Evolutionary conservation across 352 stramenopile species (phyloP).

Genomic region (Phytophthora capsici): DNA sequence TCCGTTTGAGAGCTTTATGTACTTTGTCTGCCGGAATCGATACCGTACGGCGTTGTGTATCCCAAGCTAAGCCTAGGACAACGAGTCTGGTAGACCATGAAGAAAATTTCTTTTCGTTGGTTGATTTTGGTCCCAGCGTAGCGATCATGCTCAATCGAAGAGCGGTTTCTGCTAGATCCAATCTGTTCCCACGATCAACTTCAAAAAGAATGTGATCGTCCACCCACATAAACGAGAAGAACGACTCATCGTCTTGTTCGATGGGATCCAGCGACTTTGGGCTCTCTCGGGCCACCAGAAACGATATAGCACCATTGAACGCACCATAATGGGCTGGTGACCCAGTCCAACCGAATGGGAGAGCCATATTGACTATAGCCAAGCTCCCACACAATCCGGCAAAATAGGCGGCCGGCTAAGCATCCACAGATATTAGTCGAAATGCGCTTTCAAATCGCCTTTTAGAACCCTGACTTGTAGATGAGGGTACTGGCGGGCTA

Average conservation of each 20-base stretch:
- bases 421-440: neutral
- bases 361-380: constrained; percentile 7
- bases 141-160: constrained; percentile 6
- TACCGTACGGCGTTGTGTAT: constrained; percentile 2
- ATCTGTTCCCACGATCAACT: neutral
- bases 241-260: constrained; percentile 1
- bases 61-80: constrained; percentile 15
- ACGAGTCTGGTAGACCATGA: constrained; percentile 5
- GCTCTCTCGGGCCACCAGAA: neutral
- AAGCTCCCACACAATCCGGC: neutral
- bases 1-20: constrained; percentile 9
- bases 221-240: constrained; percentile 39
- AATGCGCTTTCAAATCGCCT: constrained; percentile 28
- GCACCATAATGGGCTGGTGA: no score
- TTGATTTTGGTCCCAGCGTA: constrained; percentile 15
- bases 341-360: no score
- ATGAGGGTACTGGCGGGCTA: neutral
- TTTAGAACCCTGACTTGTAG: constrained; percentile 10
- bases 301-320: no score
- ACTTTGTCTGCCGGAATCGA: constrained; percentile 25
- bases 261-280: constrained; percentile 2
- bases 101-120: constrained; percentile 42
- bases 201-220: constrained; percentile 42
- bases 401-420: neutral
- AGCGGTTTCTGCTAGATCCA: constrained; percentile 1